Evolutionary conservation across 148 eudicot species (phyloP).

Genomic region (Chenopodium formosanum): DNA sequence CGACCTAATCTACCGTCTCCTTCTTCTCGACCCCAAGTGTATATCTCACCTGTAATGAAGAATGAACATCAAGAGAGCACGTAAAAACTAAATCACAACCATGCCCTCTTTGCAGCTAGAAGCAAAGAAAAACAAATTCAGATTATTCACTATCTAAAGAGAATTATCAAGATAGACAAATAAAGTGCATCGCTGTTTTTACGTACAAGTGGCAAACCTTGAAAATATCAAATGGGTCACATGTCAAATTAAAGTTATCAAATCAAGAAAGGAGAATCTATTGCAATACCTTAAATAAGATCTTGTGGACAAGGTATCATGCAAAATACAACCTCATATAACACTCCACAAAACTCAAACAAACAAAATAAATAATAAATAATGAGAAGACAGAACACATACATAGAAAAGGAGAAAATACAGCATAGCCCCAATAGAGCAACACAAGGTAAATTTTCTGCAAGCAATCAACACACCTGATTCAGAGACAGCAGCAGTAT

Average conservation of each 20-base stretch:
- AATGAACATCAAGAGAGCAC: constrained; percentile 11
- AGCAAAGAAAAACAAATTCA: background rate
- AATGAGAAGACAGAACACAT: too few species aligned
- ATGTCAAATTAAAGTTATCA: background rate
- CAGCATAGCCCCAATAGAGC: too few species aligned
- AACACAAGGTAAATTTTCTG: background rate
- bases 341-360: too few species aligned
- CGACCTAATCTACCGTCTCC: constrained; percentile 97
- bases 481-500: constrained; percentile 81
- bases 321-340: background rate
- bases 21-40: constrained; percentile 98
- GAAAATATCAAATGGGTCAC: background rate
- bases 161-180: background rate
- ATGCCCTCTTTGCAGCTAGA: background rate
- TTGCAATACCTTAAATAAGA: background rate
- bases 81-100: background rate
- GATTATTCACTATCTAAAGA: background rate
- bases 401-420: too few species aligned
- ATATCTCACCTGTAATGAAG: constrained; percentile 57
- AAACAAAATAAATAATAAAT: too few species aligned
- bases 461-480: constrained; percentile 48
- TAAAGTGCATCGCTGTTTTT: background rate
- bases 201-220: background rate
- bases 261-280: background rate
- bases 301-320: background rate